phyloP scores from a whole-genome alignment of 345 rosid genomes.

The Alliaria petiolata region DNA sequence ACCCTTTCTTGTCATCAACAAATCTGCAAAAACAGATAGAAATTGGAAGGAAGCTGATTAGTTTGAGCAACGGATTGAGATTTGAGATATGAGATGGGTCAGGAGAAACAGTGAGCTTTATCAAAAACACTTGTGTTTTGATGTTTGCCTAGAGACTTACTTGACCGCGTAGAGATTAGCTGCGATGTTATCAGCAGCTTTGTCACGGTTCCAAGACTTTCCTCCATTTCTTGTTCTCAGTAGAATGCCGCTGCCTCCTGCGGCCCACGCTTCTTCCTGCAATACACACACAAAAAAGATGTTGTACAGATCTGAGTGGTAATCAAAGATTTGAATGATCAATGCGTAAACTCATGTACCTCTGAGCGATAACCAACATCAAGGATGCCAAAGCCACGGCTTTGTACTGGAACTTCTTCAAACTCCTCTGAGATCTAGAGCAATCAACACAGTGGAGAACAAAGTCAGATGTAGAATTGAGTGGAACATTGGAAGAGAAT shows the following conservation, averaged over 20 bases:
- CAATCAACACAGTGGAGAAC: conserved; percentile 6
- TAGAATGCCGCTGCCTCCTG: conserved; percentile 91
- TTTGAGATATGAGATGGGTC: background rate
- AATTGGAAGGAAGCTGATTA: background rate
- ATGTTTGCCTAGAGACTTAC: conserved; percentile 41
- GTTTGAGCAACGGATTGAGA: background rate
- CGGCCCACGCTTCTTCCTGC: conserved; percentile 99
- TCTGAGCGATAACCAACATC: conserved; percentile 90
- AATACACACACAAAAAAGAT: background rate
- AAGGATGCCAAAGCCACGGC: conserved; percentile 96
- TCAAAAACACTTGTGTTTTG: background rate
- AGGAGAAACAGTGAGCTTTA: background rate
- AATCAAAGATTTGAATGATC: background rate
- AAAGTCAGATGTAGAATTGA: background rate
- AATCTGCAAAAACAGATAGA: conserved; percentile 43
- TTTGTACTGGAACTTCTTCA: conserved; percentile 75
- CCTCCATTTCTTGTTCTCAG: conserved; percentile 93
- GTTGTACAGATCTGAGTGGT: background rate
- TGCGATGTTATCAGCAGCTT: conserved; percentile 94
- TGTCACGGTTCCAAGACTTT: conserved; percentile 88
- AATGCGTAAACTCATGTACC: conserved; percentile 36
- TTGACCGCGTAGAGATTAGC: conserved; percentile 94
- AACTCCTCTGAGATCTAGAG: conserved; percentile 73
- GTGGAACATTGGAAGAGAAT: background rate
- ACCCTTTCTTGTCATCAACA: conserved; percentile 73